Evolutionary conservation across 75 land plant species (phyloP), one percentile per base, ranked within the genome.

Genomic region (Pinus taeda): DNA sequence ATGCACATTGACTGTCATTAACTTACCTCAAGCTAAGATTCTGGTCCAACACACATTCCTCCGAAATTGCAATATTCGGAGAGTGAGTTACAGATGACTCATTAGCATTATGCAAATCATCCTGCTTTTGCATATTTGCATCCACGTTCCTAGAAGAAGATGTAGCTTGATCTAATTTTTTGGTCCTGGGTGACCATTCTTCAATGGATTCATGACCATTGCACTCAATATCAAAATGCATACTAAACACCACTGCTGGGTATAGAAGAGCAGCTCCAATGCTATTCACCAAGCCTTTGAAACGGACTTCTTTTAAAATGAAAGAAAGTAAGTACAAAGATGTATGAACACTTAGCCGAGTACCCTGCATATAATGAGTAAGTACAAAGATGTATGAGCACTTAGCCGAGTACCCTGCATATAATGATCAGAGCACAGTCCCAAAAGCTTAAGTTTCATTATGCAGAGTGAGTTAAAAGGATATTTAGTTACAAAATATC

Each of bases 271-370:
- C 85, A 58, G 92, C 92, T 75, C 91, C 92, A 79, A 97, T 81
- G 49, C 83, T 82, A 74, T 91, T 97, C 49, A 93, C 98, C 80
- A 97, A 74, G 70, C 88, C 90, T 77, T 88, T 97, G 61, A 86
- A 88, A 76, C 88, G 88, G 24, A 97, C 88, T 21, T 94, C 88
- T 61, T 86, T 95, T 82, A 97, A 80, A 75, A 94, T 85, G 77
- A 92, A 93, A 66, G 90, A 90, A 79, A 94, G 93, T 77, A 97
- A 77, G 79, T 92, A 94, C 42, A 94, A 76, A 64, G 98, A 87
- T 69, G 98, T 26, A 26, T 26, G 26, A 26, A 0, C 26, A 26
- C 26, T 26, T 26, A 26, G 26, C 26, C 26, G 26, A 26, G 26
- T 26, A 26, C 26, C 93, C 95, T 94, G 85, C 57, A 85, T 37